Base-by-base conservation (phyloP, 2,329 filamentous ascomycete genomes). In the Aureobasidium mangrovei region DNA sequence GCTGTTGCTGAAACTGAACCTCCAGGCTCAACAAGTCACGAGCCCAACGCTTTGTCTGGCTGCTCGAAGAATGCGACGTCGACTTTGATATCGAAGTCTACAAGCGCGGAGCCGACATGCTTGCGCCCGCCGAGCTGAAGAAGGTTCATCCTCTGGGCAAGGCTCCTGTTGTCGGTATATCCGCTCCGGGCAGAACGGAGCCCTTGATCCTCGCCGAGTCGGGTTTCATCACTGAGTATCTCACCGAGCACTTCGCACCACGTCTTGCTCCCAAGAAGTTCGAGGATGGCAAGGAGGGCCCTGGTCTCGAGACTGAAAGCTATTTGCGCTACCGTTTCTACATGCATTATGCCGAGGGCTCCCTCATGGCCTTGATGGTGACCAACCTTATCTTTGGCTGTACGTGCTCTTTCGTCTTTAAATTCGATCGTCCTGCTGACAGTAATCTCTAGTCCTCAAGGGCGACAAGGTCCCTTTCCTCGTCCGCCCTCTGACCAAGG, bases 291-390 rank as follows among this genome's bases (percentile, higher is more conserved):
- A 74, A 76, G 54, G 78, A 83, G 45, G 77, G 74, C 3, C 66
- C 77, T 31, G 77, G 71, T 3, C 53, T 54, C 2, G 81, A 84
- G 68, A 80, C 74, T 0, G 80, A 83, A 61, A 71, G 74, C 57
- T 84, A 79, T 77, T 64, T 81, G 64, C 72, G 80, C 40, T 81
- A 82, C 63, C 73, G 77, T 64, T 87, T 88, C 66, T 82, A 81
- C 60, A 80, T 95, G 76, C 86, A 95, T 67, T 96, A 91, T 69
- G 77, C 81, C 4, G 91, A 96, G 71, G 91, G 91, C 8, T 88
- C 81, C 57, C 71, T 96, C 58, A 93, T 94, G 84, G 79, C 82
- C 0, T 73, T 82, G 45, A 67, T 93, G 58, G 70, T 91, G 1
- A 69, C 88, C 58, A 72, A 76, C 10, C 65, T 93, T 12, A 70